phyloP scores from a whole-genome alignment of 331 rosid genomes.

The Quercus phellos region DNA sequence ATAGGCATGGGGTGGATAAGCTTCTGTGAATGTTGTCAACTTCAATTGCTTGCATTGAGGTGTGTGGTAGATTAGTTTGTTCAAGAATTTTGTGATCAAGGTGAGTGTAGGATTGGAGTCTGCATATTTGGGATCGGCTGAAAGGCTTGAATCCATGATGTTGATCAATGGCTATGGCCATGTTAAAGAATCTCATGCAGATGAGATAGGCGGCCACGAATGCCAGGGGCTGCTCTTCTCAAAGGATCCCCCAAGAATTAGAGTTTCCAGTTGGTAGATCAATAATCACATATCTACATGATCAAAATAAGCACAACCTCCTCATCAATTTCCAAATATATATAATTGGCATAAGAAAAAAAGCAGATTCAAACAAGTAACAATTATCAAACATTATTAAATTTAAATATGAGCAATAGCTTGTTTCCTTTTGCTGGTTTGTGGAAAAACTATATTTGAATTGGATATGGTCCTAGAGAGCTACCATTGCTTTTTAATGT shows the following conservation, averaged over 20 bases:
- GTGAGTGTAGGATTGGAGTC: conserved; percentile 71
- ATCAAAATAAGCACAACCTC: conserved; percentile 1
- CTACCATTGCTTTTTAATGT: too few species aligned
- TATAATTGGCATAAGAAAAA: neutral
- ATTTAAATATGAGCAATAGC: too few species aligned
- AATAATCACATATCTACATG: conserved; percentile 33
- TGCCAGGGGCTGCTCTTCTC: conserved; percentile 43
- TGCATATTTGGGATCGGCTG: conserved; percentile 61
- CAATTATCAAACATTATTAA: too few species aligned
- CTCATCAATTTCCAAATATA: neutral
- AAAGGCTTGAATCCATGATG: conserved; percentile 61
- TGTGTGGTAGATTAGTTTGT: conserved; percentile 36
- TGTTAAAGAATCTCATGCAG: conserved; percentile 55
- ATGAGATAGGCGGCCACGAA: conserved; percentile 42
- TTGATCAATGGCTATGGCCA: conserved; percentile 79
- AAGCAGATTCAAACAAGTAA: too few species aligned
- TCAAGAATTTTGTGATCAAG: conserved; percentile 46
- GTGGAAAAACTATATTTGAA: too few species aligned
- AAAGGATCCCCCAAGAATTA: conserved; percentile 34
- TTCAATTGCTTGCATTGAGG: conserved; percentile 47
- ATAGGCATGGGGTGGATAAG: conserved; percentile 90
- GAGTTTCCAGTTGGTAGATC: conserved; percentile 34
- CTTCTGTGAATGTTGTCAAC: conserved; percentile 70
- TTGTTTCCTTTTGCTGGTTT: too few species aligned
- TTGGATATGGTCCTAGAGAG: too few species aligned